A percentile compares a stretch with the other conserved stretches of the same genome.
These are phyloP conservation scores for Neospermospora avenae DNA, from an alignment of 2,329 filamentous ascomycete species.

Conservation along the genomic window DNA sequence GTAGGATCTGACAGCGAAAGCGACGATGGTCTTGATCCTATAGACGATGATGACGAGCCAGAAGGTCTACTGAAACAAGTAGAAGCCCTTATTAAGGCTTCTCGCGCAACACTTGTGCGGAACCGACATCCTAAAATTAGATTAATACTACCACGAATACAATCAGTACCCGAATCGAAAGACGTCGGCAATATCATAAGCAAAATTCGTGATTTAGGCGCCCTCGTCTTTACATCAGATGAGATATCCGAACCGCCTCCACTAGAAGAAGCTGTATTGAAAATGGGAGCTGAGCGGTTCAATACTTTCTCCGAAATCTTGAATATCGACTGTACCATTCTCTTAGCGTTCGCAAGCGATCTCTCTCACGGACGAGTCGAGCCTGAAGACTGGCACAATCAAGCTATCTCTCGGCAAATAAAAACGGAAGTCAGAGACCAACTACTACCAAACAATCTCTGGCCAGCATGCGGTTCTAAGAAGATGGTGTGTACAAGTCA, in stretches of 20 bases:
- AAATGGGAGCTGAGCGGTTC: slow-evolving; percentile 40
- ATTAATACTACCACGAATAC: slow-evolving; percentile 59
- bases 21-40: slow-evolving; percentile 38
- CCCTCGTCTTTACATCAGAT: slow-evolving; percentile 32
- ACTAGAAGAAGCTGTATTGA: slow-evolving; percentile 23
- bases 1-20: slow-evolving; percentile 44
- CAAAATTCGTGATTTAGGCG: slow-evolving; percentile 49
- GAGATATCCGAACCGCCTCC: slow-evolving; percentile 23
- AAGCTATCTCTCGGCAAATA: slow-evolving; percentile 47
- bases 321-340: slow-evolving; percentile 61
- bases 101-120: slow-evolving; percentile 52
- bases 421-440: slow-evolving; percentile 58
- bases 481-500: slow-evolving; percentile 59
- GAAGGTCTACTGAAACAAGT: slow-evolving; percentile 59
- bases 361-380: slow-evolving; percentile 42
- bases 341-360: slow-evolving; percentile 66
- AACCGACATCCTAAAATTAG: slow-evolving; percentile 58
- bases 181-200: slow-evolving; percentile 56
- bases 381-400: slow-evolving; percentile 34
- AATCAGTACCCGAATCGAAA: slow-evolving; percentile 41
- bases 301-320: slow-evolving; percentile 41
- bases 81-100: slow-evolving; percentile 54
- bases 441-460: slow-evolving; percentile 57
- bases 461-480: slow-evolving; percentile 53
- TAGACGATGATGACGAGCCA: slow-evolving; percentile 42